Base-by-base conservation (phyloP, 129 eudicot species). In the Smallanthus sonchifolius region DNA sequence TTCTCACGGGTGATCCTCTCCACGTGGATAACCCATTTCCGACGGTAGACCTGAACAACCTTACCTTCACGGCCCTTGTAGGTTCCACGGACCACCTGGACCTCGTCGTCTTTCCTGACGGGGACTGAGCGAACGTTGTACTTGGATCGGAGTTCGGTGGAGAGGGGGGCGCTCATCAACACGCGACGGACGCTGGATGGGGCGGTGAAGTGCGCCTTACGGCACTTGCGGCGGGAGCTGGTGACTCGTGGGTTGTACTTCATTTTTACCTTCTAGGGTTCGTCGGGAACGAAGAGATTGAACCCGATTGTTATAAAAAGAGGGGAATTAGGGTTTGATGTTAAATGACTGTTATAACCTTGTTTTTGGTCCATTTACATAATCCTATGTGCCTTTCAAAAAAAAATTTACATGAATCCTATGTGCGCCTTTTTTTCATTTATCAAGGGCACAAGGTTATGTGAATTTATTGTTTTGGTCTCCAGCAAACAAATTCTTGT, bases 201-300 rank as follows among this genome's bases (percentile, higher is more conserved):
- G 19, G 95, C 88, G n/a, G 84, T 81, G 85, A 88, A 88, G 82
- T 88, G 95, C 0, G 95, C 95, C 87, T 88, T 88, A 4, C 95
- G 79, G 88, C 76, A 77, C 85, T 88, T 88, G 69, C 95, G 88
- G 48, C 95, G 87, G 36, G 88, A 88, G 80, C 86, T 77, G 30
- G 84, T 72, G 0, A 88, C 91, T 65, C 91, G 20, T 7, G 95
- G 91, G 57, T 86, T 88, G 75, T 79, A 79, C 91, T 88, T 88
- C 95, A 88, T 88, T 60, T 69, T 88, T 20, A 30, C 11, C 7
- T 6, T 55, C 63, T 72, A 42, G 67, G 78, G 78, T 72, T 74
- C 61, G 35, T 5, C 34, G 56, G 62, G 44, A 48, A 8, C 38
- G 75, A 34, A 43, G n/a, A 9, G 69, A 32, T 19, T 3, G 7